Evolutionary conservation across 225 moss, liverwort and hornwort genomes (phyloP), one percentile per base, ranked within the genome.

Genomic region (Polytrichum formosum): DNA sequence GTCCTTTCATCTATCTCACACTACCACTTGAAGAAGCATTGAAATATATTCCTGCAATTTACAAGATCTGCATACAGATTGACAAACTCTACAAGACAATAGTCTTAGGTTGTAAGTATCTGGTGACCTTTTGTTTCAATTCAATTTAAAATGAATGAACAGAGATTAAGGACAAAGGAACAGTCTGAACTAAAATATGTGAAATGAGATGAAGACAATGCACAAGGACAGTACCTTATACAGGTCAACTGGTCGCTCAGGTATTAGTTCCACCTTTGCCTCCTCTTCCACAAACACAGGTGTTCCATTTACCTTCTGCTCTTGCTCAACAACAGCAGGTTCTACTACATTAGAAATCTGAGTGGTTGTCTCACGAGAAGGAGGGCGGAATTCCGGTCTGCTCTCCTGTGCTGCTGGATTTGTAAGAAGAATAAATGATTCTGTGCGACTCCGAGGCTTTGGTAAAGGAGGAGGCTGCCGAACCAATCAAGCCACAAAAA

Each of bases 201-300:
- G 46, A 13, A 46, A 46, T 58, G n/a, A 21, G 68, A 53, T 18
- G 59, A 61, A 72, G 46, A 46, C 46, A 13, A 19, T 58, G 22
- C 21, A 58, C 58, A 21, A 58, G 2, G 20, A 28, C 21, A 70
- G 17, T 79, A 95, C 95, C 94, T 98, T 98, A 71, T 91, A 98
- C 5, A 98, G 90, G 67, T 98, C 94, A 77, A 92, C 91, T 28
- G 92, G 81, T 77, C 79, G 78, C 76, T 90, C 83, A 60, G 82
- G 76, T 69, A 89, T 85, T 62, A 74, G 66, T 54, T 84, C 75
- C 25, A 83, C 70, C 61, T 79, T 80, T 46, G 46, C 46, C 66
- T 77, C 77, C 33, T 77, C 80, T 20, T 56, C 76, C 62, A 68
- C 54, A 64, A 26, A 61, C 21, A 69, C 70, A 78, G 73, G 23